Percentiles rank a stretch among this genome's conserved stretches.
These are phyloP conservation scores for Eucalyptus cloeziana DNA, from an alignment of 345 rosid species.

Conservation along the genomic window DNA sequence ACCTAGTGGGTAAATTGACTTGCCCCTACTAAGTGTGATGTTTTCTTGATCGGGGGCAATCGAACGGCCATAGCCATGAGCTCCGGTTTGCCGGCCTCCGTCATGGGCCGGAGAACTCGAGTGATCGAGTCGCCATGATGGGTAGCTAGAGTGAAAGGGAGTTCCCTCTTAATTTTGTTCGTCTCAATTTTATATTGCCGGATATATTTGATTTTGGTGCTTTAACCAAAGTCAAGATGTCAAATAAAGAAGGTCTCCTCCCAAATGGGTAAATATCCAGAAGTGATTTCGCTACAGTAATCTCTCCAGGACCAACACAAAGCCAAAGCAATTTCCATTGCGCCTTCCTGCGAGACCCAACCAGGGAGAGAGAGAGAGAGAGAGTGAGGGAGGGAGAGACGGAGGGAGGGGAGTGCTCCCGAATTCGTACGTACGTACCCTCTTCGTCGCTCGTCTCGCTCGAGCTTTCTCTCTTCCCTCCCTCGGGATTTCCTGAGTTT, in stretches of 20 bases:
- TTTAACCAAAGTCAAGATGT: not conserved
- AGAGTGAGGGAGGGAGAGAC: not conserved
- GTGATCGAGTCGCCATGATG: not conserved
- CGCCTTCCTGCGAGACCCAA: not conserved
- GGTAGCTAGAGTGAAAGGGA: not conserved
- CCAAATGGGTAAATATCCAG: not conserved
- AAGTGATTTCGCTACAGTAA: not conserved
- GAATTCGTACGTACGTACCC: not conserved
- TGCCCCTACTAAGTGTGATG: not conserved
- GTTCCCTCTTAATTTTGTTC: not conserved
- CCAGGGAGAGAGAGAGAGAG: not conserved
- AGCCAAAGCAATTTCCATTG: not conserved
- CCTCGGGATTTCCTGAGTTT: not conserved
- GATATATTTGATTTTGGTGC: not conserved
- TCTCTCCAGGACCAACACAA: not conserved
- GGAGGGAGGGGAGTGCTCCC: not conserved
- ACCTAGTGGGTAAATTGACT: not conserved
- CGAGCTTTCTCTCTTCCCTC: not conserved
- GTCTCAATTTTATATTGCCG: not conserved
- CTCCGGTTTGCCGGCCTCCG: not conserved
- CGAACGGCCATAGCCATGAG: not conserved
- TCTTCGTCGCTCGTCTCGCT: not conserved
- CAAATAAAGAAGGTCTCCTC: not conserved
- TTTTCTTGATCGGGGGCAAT: not conserved
- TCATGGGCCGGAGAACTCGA: not conserved